phyloP scores from a whole-genome alignment of 2,329 filamentous ascomycete genomes.

The Sarocladiaceae sp. region DNA sequence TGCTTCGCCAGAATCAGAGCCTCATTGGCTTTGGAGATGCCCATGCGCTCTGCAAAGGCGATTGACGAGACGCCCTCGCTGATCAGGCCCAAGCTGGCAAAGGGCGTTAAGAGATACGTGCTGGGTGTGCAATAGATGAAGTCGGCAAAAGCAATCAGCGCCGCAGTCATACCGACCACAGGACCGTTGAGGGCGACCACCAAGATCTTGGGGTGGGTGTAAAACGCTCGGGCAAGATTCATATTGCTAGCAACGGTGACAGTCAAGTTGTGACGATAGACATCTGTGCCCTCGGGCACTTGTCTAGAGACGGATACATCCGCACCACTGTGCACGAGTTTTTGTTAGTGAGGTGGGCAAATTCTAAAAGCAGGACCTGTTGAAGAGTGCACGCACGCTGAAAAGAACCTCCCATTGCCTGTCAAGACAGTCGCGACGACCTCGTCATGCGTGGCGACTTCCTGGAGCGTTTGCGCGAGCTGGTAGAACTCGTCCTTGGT shows the following conservation, averaged over 20 bases:
- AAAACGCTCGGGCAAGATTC: slow-evolving; percentile 84
- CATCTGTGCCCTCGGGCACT: slow-evolving; percentile 26
- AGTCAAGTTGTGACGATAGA: slow-evolving; percentile 46
- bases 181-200: slow-evolving; percentile 89
- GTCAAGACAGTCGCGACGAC: slow-evolving; percentile 81
- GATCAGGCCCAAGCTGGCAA: slow-evolving; percentile 83
- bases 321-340: too few relatives aligned
- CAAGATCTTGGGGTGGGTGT: slow-evolving; percentile 89
- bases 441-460: slow-evolving; percentile 73
- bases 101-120: slow-evolving; percentile 84
- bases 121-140: slow-evolving; percentile 85
- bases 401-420: slow-evolving; percentile 80
- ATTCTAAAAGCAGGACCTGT: too few relatives aligned
- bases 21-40: slow-evolving; percentile 80
- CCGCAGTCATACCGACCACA: slow-evolving; percentile 81
- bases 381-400: slow-evolving; percentile 61
- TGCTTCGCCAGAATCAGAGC: slow-evolving; percentile 85
- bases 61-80: slow-evolving; percentile 80
- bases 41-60: slow-evolving; percentile 75
- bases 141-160: slow-evolving; percentile 77
- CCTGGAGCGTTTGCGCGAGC: slow-evolving; percentile 66
- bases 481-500: slow-evolving; percentile 69
- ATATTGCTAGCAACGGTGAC: slow-evolving; percentile 78
- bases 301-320: slow-evolving; percentile 38
- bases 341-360: too few relatives aligned